These are phyloP conservation scores for Flaveria trinervia DNA, from an alignment of 129 eudicot species.

Conservation along the genomic window DNA sequence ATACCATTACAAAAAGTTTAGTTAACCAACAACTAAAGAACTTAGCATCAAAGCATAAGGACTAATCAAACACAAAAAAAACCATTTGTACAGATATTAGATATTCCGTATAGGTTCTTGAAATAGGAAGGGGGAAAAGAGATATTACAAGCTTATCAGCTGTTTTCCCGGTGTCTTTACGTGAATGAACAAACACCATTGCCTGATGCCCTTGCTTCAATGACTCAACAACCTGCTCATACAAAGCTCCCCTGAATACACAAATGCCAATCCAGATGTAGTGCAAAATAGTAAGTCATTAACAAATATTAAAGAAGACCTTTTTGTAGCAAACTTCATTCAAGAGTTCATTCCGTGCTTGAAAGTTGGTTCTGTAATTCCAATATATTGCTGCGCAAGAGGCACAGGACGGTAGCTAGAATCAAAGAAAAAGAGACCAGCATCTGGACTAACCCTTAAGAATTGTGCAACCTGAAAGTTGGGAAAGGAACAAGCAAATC, in stretches of 20 bases:
- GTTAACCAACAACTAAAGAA: slow-evolving; percentile 1
- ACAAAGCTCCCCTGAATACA: slow-evolving; percentile 19
- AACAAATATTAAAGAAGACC: slow-evolving; percentile 38
- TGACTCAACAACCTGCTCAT: slow-evolving; percentile 71
- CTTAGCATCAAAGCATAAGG: neutral
- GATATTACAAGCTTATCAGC: slow-evolving; percentile 79
- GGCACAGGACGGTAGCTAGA: slow-evolving; percentile 99
- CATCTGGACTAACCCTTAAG: slow-evolving; percentile 89
- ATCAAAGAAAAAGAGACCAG: slow-evolving; percentile 93
- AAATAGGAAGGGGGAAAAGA: slow-evolving; percentile 6
- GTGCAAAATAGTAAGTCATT: neutral
- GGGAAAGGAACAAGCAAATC: slow-evolving; percentile 3
- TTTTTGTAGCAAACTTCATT: slow-evolving; percentile 86
- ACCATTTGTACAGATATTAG: neutral
- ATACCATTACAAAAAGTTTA: slow-evolving; percentile 9
- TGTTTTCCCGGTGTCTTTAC: slow-evolving; percentile 96
- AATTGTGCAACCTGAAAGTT: slow-evolving; percentile 88
- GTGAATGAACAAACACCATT: slow-evolving; percentile 97
- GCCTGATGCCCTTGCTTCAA: slow-evolving; percentile 86
- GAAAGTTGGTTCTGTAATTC: slow-evolving; percentile 76
- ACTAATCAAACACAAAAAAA: neutral
- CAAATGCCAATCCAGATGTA: slow-evolving; percentile 20
- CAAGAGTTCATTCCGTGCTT: slow-evolving; percentile 74
- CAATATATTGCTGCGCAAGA: slow-evolving; percentile 94
- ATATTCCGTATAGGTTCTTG: neutral